phyloP scores from a whole-genome alignment of 116 monocot genomes.

The Cymodocea nodosa region DNA sequence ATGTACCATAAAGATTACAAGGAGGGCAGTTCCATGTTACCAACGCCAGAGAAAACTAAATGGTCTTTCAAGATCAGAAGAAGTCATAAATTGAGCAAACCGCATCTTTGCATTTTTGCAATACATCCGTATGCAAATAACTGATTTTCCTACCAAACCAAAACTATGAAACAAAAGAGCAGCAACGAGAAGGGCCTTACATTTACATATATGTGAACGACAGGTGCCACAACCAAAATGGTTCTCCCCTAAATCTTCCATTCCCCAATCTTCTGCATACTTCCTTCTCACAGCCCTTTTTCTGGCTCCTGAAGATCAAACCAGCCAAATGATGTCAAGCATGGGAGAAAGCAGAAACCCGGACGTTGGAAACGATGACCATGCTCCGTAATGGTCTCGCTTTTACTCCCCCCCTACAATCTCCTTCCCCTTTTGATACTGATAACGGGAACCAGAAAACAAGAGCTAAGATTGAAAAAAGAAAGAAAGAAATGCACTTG shows the following conservation, averaged over 20 bases:
- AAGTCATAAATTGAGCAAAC: neutral
- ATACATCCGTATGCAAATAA: neutral
- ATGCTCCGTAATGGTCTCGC: neutral
- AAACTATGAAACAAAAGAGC: neutral
- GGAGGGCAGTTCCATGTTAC: neutral
- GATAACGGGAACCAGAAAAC: neutral
- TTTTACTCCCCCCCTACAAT: neutral
- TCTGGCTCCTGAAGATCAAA: conserved; percentile 3
- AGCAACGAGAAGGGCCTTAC: neutral
- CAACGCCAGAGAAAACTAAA: neutral
- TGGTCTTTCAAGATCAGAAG: neutral
- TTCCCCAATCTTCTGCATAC: too few relatives aligned
- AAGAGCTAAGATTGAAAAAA: neutral
- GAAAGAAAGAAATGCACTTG: neutral
- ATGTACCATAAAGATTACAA: neutral
- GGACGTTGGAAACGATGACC: neutral
- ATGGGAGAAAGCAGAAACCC: conserved; percentile 3
- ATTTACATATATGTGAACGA: conserved; percentile 4
- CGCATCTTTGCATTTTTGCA: too few relatives aligned
- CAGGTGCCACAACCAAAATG: neutral
- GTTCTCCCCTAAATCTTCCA: too few relatives aligned
- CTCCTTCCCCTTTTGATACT: neutral
- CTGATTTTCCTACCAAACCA: neutral
- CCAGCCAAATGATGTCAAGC: neutral
- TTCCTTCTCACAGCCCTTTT: too few relatives aligned